Percentiles rank a stretch among this genome's conserved stretches.
phyloP scores from a whole-genome alignment of 192 early-diverging fungal genomes.

The Podila epicladia region DNA sequence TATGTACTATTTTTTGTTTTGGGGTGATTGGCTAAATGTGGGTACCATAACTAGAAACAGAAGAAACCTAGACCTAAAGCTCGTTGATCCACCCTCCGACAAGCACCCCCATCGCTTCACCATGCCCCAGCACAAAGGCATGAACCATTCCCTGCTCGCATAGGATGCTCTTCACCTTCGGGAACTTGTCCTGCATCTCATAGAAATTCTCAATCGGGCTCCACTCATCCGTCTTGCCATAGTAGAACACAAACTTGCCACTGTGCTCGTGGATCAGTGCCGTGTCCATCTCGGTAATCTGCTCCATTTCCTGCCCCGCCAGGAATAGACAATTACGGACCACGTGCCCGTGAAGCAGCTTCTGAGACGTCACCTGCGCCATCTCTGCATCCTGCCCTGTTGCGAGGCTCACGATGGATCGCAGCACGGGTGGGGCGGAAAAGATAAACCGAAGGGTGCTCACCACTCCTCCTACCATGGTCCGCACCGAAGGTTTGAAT shows the following conservation, averaged over 20 bases:
- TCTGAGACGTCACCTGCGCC: constrained; percentile 67
- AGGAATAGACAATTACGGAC: constrained; percentile 75
- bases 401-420: constrained; percentile 35
- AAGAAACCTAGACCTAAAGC: not conserved
- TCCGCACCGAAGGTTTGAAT: constrained; percentile 34
- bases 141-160: constrained; percentile 82
- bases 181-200: constrained; percentile 73
- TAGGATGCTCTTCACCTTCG: constrained; percentile 67
- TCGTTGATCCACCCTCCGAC: constrained; percentile 47
- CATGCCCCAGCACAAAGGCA: constrained; percentile 79
- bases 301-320: constrained; percentile 79
- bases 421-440: constrained; percentile 52
- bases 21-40: not conserved
- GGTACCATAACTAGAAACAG: not conserved
- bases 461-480: constrained; percentile 24
- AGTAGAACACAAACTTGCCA: constrained; percentile 82
- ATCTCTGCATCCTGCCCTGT: constrained; percentile 55
- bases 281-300: constrained; percentile 71
- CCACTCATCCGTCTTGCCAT: constrained; percentile 81
- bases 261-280: constrained; percentile 66
- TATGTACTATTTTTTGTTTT: not conserved
- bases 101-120: constrained; percentile 53
- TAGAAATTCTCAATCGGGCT: constrained; percentile 73
- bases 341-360: constrained; percentile 70
- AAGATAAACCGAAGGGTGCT: constrained; percentile 43